Base-by-base conservation (phyloP, 148 eudicot genomes). In the Persicaria maculosa region DNA sequence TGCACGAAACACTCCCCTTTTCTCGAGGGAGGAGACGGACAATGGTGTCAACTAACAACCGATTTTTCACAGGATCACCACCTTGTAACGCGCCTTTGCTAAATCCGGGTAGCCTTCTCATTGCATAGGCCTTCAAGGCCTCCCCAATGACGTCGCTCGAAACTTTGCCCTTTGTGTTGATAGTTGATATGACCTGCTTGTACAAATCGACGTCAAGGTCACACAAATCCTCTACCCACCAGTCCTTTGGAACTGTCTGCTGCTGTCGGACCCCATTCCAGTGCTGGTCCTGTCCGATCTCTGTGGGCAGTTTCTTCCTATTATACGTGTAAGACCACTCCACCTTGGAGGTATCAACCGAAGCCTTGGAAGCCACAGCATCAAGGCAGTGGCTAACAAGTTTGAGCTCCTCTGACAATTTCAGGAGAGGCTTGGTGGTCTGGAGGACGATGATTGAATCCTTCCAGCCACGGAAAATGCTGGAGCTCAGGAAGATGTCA, bases 171-270 rank as follows among this genome's bases (percentile, higher is more conserved):
- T 81, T 94, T 3, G 88, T 69, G 74, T 81, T 86, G 11, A 94
- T 91, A 0, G 87, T 80, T 14, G 79, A 75, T 70, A 94, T 78
- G 52, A 94, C 92, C 61, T 83, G 80, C 77, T 92, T 92, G 76
- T 77, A 94, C 16, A 86, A 74, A 77, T 91, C 97, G 11, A 91
- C 74, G 31, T 87, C 88, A 36, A 94, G 98, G 53, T 91, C 98
- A 50, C 90, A 87, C 16, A 94, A 76, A 74, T 94, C 98, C 80
- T 91, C 97, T 0, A 90, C 93, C 98, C 98, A 94, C 98, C 98
- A 94, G 58, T 94, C 98, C 16, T 78, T 81, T 5, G 98, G 97
- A 78, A 94, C 97, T 8, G 50, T 43, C 62, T 77, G 89, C 61
- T 79, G 88, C 64, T 87, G 91, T 69, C 83, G 88, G 53, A 88